Evolutionary conservation across 306 rosid genomes (phyloP), one percentile per base, ranked within the genome.

Genomic region (Rosa lucieae): DNA sequence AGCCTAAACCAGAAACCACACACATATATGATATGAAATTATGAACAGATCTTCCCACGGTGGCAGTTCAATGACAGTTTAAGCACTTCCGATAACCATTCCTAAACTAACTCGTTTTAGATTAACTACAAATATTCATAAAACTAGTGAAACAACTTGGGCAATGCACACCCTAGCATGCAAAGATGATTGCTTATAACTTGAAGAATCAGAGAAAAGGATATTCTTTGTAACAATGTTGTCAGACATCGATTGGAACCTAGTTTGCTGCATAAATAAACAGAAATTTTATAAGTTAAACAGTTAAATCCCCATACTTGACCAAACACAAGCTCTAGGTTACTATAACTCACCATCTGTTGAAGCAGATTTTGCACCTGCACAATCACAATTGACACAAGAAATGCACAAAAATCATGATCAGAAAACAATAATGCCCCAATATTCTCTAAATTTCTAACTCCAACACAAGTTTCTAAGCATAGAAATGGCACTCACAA

Each of bases 301-400:
- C 37, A 11, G 26, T 67, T 67, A 67, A 37, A 70, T 72, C 44
- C 35, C 35, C 40, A 75, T 71, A 70, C 53, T 78, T 65, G 69
- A 43, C 18, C 6, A 72, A 72, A 70, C 71, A 71, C 59, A 75
- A 81, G 47, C 80, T 77, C 62, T 15, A 82, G 63, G 10, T 63
- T 35, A 72, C 42, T 40, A 78, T 21, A 84, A 84, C 98, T 92
- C 88, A 94, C 98, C 98, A 94, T 92, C 82, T 94, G 98, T 77
- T 94, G 97, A 84, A 94, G 97, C 86, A 95, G 98, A 86, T 91
- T 92, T 84, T 93, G 98, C 87, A 95, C 99, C 99, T 95, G 91
- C 53, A 80, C 61, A 79, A 52, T 61, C 67, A 68, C 49, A 48
- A 46, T 26, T 62, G 39, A 62, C 17, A 62, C 77, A 69, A 26